A percentile compares a stretch with the other conserved stretches of the same genome.
Evolutionary conservation across 2,329 filamentous ascomycete species (phyloP).

Genomic region (Chaetomium strumarium): DNA sequence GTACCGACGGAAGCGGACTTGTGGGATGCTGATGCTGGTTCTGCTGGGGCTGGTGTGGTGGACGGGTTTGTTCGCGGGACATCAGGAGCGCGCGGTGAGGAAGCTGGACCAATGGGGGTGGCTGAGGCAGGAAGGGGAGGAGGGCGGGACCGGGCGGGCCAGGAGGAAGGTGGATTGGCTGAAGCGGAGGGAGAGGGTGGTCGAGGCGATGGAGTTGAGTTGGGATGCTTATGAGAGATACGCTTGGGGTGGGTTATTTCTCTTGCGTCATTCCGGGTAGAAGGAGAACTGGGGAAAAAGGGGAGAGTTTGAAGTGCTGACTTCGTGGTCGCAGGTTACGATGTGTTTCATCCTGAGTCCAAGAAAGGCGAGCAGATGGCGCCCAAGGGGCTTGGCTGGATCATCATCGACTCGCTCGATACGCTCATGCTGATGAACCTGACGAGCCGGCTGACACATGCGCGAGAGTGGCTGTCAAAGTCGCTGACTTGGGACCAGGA

Average conservation of each 20-base stretch:
- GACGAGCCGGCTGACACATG: slow-evolving; percentile 75
- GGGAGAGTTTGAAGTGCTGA: slow-evolving; percentile 24
- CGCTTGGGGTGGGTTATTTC: slow-evolving; percentile 71
- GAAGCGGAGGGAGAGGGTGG: slow-evolving; percentile 70
- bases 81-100: slow-evolving; percentile 31
- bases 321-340: slow-evolving; percentile 51
- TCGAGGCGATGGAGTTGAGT: slow-evolving; percentile 82
- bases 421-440: slow-evolving; percentile 98
- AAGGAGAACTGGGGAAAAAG: neutral
- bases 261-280: neutral
- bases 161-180: slow-evolving; percentile 62
- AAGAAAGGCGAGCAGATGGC: slow-evolving; percentile 82
- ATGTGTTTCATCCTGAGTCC: slow-evolving; percentile 79
- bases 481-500: slow-evolving; percentile 82
- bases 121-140: slow-evolving; percentile 41
- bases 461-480: slow-evolving; percentile 80
- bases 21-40: slow-evolving; percentile 47
- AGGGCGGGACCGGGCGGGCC: slow-evolving; percentile 29
- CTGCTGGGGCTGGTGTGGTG: slow-evolving; percentile 62
- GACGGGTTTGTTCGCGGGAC: slow-evolving; percentile 52
- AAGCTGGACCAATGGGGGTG: slow-evolving; percentile 49
- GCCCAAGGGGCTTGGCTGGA: slow-evolving; percentile 87
- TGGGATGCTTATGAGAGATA: slow-evolving; percentile 91
- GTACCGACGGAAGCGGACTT: slow-evolving; percentile 56
- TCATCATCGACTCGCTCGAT: slow-evolving; percentile 92